Conservation (phyloP, 108 stramenopile species). For the Nitzschia palea region DNA sequence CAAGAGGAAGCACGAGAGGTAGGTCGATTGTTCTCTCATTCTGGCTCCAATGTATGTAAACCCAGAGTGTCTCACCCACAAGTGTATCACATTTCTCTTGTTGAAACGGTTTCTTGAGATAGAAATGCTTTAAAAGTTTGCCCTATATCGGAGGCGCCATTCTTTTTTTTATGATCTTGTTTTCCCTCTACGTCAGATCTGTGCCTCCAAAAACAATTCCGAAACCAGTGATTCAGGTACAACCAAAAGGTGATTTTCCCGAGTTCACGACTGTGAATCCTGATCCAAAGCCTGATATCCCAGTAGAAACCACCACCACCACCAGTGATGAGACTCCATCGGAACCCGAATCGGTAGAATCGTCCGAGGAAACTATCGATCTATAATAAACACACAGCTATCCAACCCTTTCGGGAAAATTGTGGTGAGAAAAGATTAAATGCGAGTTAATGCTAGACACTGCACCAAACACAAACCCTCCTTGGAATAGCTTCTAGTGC, state of each 20-base stretch:
- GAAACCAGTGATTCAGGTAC: not conserved
- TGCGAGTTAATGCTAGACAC: too few species aligned
- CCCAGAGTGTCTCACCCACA: too few species aligned
- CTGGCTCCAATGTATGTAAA: too few species aligned
- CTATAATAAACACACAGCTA: not conserved
- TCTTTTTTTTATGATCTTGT: constrained; percentile 17
- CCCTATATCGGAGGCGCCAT: constrained; percentile 27
- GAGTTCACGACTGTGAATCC: constrained; percentile 10
- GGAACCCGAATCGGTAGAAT: not conserved
- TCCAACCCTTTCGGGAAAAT: not conserved
- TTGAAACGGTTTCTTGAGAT: not conserved
- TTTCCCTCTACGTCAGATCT: constrained; percentile 33
- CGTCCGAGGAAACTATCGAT: constrained; percentile 7
- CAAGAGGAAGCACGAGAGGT: constrained; percentile 37
- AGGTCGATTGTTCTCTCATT: too few species aligned
- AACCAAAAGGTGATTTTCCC: not conserved
- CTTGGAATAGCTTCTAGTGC: too few species aligned
- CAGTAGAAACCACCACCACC: not conserved
- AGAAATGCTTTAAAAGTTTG: constrained; percentile 31
- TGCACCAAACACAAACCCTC: too few species aligned
- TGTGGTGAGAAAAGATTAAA: not conserved
- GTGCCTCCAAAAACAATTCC: constrained; percentile 25
- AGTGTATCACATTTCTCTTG: too few species aligned
- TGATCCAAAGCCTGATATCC: not conserved
- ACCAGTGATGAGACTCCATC: not conserved